phyloP scores from a whole-genome alignment of 2,329 filamentous ascomycete genomes.

The Fusarium mexicanum region DNA sequence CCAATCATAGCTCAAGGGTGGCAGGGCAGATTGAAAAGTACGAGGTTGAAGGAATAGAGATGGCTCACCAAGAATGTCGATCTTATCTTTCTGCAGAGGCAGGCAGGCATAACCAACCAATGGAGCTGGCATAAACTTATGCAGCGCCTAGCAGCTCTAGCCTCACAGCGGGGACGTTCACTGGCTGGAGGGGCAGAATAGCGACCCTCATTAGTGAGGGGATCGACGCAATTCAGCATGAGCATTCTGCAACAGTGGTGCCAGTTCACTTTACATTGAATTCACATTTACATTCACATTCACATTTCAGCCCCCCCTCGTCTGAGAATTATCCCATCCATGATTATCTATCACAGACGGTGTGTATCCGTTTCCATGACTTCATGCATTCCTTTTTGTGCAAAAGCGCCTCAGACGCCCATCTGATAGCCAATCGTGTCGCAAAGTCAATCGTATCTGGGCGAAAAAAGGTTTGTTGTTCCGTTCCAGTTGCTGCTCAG shows the following conservation, averaged over 20 bases:
- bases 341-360: background rate
- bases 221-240: constrained; percentile 39
- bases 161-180: constrained; percentile 33
- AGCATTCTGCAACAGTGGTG: constrained; percentile 42
- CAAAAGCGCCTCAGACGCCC: constrained; percentile 40
- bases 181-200: constrained; percentile 20
- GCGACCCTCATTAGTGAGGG: constrained; percentile 29
- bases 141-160: constrained; percentile 35
- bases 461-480: constrained; percentile 39
- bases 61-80: constrained; percentile 34
- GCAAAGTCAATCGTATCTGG: constrained; percentile 24
- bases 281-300: background rate
- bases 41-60: constrained; percentile 16
- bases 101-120: background rate
- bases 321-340: constrained; percentile 15
- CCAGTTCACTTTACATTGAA: constrained; percentile 36
- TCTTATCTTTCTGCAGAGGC: constrained; percentile 30
- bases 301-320: constrained; percentile 27
- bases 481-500: constrained; percentile 40
- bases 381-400: constrained; percentile 49
- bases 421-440: constrained; percentile 36
- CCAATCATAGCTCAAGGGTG: constrained; percentile 34
- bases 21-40: background rate
- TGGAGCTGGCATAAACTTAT: constrained; percentile 35
- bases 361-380: constrained; percentile 43